Base-by-base conservation (phyloP, 2,329 filamentous ascomycete genomes). In the Stemphylium lycopersici region DNA sequence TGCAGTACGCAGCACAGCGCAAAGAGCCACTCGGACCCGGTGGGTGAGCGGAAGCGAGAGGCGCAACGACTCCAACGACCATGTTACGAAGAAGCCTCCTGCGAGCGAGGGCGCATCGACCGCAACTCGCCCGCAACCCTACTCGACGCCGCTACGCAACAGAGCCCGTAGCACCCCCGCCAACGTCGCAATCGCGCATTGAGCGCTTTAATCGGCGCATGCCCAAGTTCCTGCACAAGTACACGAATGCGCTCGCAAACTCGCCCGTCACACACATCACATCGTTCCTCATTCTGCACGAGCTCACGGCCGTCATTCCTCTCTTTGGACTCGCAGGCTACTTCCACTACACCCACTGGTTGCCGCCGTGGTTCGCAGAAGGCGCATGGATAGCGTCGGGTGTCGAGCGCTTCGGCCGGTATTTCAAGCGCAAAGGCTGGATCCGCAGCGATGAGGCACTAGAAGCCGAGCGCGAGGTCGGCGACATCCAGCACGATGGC, bases 281-380 rank as follows among this genome's bases (percentile, higher is more conserved):
- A 1, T 88, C 93, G 0, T 99, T 99, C 74, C 80, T 98, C 10
- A 80, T 97, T 34, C 83, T 99, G 0, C 95, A 99, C 79, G 95
- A 99, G 76, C 73, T 97, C 39, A 98, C 95, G 0, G 81, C 84
- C 63, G 87, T 91, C 72, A 60, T 79, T 68, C 56, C 86, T 1
- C 96, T 99, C 75, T 90, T 59, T 24, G 47, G 65, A 15, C 53
- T 69, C 42, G 58, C 59, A 3, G 53, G 62, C 26, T 52, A 60
- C 47, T 67, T 69, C 60, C 52, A 98, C 77, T 92, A 91, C 71
- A 86, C 86, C 1, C 81, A 87, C 57, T 90, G 89, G 81, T 81
- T 91, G 24, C 92, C 93, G 0, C 76, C 82, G 4, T 79, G 78
- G 60, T 75, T 82, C 38, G 70, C 74, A 24, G 83, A 87, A 61